phyloP scores from a whole-genome alignment of 2,329 filamentous ascomycete genomes.

The Celoporthe dispersa region DNA sequence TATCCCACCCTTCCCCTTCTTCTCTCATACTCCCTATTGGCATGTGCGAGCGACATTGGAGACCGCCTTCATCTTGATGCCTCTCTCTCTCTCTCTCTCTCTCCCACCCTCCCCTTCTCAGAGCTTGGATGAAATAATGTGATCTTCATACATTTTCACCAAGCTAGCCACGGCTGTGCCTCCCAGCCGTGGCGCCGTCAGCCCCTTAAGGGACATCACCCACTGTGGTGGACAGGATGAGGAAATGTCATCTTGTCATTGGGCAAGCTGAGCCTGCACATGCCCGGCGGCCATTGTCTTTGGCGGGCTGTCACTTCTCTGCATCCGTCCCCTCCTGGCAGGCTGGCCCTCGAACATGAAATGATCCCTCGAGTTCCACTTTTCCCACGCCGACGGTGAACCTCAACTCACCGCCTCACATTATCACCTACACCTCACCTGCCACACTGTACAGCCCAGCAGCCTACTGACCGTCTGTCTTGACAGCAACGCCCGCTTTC shows the following conservation, averaged over 20 bases:
- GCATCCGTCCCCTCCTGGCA: not conserved
- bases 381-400: constrained; percentile 5
- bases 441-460: not conserved
- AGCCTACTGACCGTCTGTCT: constrained; percentile 19
- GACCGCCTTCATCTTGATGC: not conserved
- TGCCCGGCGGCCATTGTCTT: constrained; percentile 11
- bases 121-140: not conserved
- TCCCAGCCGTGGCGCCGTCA: not conserved
- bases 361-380: constrained; percentile 20
- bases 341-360: constrained; percentile 3
- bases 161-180: constrained; percentile 3
- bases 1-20: constrained; percentile 16
- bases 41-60: not conserved
- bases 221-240: constrained; percentile 4
- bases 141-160: not conserved
- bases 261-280: not conserved
- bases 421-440: constrained; percentile 10
- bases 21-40: not conserved
- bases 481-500: constrained; percentile 60
- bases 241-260: constrained; percentile 5
- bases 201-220: not conserved
- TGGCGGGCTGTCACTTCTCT: constrained; percentile 13
- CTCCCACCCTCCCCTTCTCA: not conserved
- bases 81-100: no score
- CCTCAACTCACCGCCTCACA: constrained; percentile 19